Evolutionary conservation across 106 monocot species (phyloP), one percentile per base, ranked within the genome.

Genomic region (Acanthochlamys bracteata): DNA sequence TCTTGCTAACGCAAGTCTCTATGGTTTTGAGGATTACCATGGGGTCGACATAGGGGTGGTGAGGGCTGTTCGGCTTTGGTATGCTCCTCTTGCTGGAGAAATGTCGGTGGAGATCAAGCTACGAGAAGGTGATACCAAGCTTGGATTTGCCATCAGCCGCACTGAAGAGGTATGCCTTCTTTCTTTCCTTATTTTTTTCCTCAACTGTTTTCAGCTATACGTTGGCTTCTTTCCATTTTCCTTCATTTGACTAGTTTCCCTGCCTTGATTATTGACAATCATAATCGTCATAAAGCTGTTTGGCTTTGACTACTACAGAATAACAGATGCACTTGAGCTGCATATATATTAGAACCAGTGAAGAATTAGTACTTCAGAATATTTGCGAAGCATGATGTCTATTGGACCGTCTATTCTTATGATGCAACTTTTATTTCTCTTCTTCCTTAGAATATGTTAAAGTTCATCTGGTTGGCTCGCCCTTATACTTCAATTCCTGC

Each of bases 11-110:
- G 74, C 74, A 17, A 90, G 85, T 66, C 76, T 85, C 22, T 90
- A 85, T 51, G 89, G 85, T 7, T 89, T 89, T 63, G 84, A 89
- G 76, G 89, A 89, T 33, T 89, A 89, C 69, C 89, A 89, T 64
- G 89, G 89, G 15, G 85, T 89, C 10, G 89, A 89, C 74, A 85
- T 89, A 42, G 85, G 85, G 15, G 84, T 89, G 55, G 79, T 89
- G 39, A 76, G 79, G 59, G 85, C 79, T 20, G 79, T 82, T n/a
- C 75, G 89, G 55, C 79, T 89, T 20, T 89, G 89, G 89, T 89
- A 82, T 67, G 64, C 82, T 20, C 89, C 89, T 0, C 20, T 63
- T 66, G 89, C 79, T n/a, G 85, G 84, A 26, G 89, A 85, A 63
- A 25, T 73, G 20, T 66, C 73, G 12, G 23, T 89, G 24, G 84